Base-by-base conservation (phyloP, 23 red algal genomes). In the Pyropia yezoensis region DNA sequence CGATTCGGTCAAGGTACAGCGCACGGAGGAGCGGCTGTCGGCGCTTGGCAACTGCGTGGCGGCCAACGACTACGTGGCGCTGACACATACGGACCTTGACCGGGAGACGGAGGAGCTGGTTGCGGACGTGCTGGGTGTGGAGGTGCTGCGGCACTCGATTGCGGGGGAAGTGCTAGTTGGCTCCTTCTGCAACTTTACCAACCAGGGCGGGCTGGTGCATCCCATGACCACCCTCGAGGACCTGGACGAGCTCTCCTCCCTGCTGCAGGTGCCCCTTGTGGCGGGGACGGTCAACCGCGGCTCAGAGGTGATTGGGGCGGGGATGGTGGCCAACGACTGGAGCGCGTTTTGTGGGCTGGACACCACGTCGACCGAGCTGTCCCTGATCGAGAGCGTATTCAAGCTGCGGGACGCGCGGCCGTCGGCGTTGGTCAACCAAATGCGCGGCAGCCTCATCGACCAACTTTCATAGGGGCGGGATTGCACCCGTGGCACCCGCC, bases 141-240 rank as follows among this genome's bases (percentile, higher is more conserved):
- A 85, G 54, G 76, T 85, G 57, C 87, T 97, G 75, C 76, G 85
- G 29, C 93, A 97, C 21, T 87, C 84, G 16, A 78, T 90, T 63
- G 93, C 93, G 14, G 93, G 93, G 1, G 93, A 97, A 52, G 80
- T 79, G 8, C 62, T 97, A 26, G 93, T 90, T 9, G 93, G 93
- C 52, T 80, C 75, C 19, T 97, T 82, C 39, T 97, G 85, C 51
- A 53, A 62, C 22, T 89, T 97, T 32, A 97, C 93, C n/a, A 90
- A 97, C 62, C 93, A 97, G 65, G 93, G 93, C 22, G 93, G 93
- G 32, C 24, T 97, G 6, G 58, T 97, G 7, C 93, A 97, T 71
- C 93, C 93, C 6, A 88, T 82, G 66, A 83, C 78, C 2, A 55
- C 61, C 3, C 80, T 97, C 25, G 85, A 97, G 77, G 85, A 97